Percentiles rank a stretch among this genome's conserved stretches.
phyloP scores from a whole-genome alignment of 2,329 filamentous ascomycete genomes.

The Boeremia lycopersici region DNA sequence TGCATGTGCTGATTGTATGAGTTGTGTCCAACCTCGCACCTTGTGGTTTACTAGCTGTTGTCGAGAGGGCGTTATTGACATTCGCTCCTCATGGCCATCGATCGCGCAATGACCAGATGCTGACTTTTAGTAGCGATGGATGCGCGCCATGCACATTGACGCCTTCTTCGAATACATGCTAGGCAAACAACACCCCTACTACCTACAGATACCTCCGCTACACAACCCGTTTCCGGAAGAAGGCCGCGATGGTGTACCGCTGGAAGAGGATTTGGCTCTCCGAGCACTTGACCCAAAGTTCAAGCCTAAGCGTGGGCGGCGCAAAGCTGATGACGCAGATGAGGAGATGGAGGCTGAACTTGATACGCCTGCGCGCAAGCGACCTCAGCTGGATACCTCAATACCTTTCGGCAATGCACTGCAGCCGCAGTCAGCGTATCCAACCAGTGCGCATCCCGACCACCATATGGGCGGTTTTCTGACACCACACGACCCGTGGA shows the following conservation, averaged over 20 bases:
- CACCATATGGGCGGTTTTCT: slow-evolving; percentile 56
- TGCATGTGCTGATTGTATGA: background rate
- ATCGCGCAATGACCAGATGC: background rate
- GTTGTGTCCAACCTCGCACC: no score
- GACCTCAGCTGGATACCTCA: slow-evolving; percentile 65
- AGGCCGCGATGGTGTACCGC: slow-evolving; percentile 78
- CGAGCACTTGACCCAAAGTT: slow-evolving; percentile 81
- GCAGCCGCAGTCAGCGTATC: slow-evolving; percentile 56
- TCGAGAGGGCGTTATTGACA: background rate
- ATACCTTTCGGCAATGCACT: slow-evolving; percentile 47
- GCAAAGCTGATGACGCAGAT: slow-evolving; percentile 64
- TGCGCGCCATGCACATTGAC: slow-evolving; percentile 95
- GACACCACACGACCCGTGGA: slow-evolving; percentile 54
- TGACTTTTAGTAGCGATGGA: slow-evolving; percentile 73
- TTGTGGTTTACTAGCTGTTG: background rate
- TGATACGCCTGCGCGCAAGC: slow-evolving; percentile 57
- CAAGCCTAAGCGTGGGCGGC: slow-evolving; percentile 65
- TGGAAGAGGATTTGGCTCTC: slow-evolving; percentile 88
- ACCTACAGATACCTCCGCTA: slow-evolving; percentile 72
- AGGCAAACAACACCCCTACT: slow-evolving; percentile 79
- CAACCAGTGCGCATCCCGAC: slow-evolving; percentile 62
- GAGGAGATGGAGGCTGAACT: slow-evolving; percentile 60
- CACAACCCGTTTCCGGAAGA: slow-evolving; percentile 67
- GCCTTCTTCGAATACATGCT: slow-evolving; percentile 92
- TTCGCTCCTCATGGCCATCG: background rate